Evolutionary conservation across 2,329 filamentous ascomycete genomes (phyloP).

Genomic region (Neodidymelliopsis sp.): DNA sequence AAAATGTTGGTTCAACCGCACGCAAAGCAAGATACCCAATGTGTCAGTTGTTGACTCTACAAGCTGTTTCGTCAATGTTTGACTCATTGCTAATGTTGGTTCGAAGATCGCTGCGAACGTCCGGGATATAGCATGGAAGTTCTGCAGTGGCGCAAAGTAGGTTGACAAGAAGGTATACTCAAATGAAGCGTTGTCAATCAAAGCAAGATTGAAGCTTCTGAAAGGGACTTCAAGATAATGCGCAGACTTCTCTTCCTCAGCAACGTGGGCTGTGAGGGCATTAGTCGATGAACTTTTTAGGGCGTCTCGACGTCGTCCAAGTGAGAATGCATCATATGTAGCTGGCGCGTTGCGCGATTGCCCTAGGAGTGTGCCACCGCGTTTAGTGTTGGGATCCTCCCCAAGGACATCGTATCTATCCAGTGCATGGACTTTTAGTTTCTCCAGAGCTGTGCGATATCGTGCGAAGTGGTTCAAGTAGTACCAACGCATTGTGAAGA

Average conservation of each 20-base stretch:
- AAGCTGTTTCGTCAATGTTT: conserved; percentile 76
- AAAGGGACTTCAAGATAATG: conserved; percentile 93
- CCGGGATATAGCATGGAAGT: conserved; percentile 78
- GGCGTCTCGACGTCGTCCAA: conserved; percentile 85
- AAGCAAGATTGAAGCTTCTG: conserved; percentile 90
- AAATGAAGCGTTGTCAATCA: conserved; percentile 91
- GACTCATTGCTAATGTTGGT: conserved; percentile 85
- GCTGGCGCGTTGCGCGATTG: conserved; percentile 55
- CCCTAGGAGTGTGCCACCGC: conserved; percentile 54
- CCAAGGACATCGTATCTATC: conserved; percentile 86
- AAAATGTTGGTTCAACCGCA: conserved; percentile 90
- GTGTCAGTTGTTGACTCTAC: conserved; percentile 81
- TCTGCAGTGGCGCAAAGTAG: conserved; percentile 83
- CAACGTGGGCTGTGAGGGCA: conserved; percentile 85
- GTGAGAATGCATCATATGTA: conserved; percentile 84
- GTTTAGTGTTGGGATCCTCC: conserved; percentile 75
- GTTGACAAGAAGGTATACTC: conserved; percentile 94
- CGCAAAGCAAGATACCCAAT: conserved; percentile 86
- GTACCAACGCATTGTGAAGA: conserved; percentile 99
- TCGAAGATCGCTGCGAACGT: conserved; percentile 90
- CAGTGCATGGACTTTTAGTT: conserved; percentile 80
- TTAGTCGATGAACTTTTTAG: conserved; percentile 75
- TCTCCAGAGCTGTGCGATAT: conserved; percentile 83
- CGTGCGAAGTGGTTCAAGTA: conserved; percentile 90
- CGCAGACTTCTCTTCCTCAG: conserved; percentile 84